phyloP scores from a whole-genome alignment of 768 basidiomycete genomes.

The Boletellus ananiceps region DNA sequence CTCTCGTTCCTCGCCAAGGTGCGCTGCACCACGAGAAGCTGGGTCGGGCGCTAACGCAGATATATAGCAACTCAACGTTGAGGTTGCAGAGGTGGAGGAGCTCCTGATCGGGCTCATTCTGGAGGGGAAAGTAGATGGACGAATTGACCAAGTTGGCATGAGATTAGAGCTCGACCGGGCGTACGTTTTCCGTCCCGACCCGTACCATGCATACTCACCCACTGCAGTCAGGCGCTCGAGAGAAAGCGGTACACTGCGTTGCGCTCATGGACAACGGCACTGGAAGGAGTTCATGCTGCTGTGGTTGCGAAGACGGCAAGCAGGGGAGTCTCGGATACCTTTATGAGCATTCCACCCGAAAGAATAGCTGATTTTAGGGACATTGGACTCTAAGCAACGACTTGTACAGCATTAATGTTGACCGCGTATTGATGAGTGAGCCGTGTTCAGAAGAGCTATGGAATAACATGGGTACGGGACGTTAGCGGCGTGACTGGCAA shows the following conservation, averaged over 20 bases:
- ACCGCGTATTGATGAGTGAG: slow-evolving; percentile 1
- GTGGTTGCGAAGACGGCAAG: slow-evolving; percentile 68
- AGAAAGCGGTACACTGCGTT: slow-evolving; percentile 81
- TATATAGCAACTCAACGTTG: slow-evolving; percentile 89
- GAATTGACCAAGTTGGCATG: slow-evolving; percentile 95
- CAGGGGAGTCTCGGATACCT: slow-evolving; percentile 28
- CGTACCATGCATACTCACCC: slow-evolving; percentile 1
- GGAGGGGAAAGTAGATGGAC: slow-evolving; percentile 95
- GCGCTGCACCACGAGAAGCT: slow-evolving; percentile 9
- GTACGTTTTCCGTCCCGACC: slow-evolving; percentile 35
- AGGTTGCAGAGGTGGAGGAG: slow-evolving; percentile 86
- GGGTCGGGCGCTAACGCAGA: background rate
- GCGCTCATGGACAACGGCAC: slow-evolving; percentile 76
- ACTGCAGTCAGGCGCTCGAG: slow-evolving; percentile 75
- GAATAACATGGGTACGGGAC: background rate
- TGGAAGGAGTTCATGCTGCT: slow-evolving; percentile 71
- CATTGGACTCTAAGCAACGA: slow-evolving; percentile 16
- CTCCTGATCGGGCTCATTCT: slow-evolving; percentile 90
- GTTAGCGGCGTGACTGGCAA: slow-evolving; percentile 1
- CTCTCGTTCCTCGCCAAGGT: slow-evolving; percentile 91
- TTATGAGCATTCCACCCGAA: slow-evolving; percentile 32
- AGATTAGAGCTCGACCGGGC: slow-evolving; percentile 86
- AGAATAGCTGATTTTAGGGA: slow-evolving; percentile 31
- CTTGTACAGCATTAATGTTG: slow-evolving; percentile 8
- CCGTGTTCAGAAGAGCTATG: no score